Evolutionary conservation across 148 eudicot genomes (phyloP).

Genomic region (Chenopodium berlandieri): DNA sequence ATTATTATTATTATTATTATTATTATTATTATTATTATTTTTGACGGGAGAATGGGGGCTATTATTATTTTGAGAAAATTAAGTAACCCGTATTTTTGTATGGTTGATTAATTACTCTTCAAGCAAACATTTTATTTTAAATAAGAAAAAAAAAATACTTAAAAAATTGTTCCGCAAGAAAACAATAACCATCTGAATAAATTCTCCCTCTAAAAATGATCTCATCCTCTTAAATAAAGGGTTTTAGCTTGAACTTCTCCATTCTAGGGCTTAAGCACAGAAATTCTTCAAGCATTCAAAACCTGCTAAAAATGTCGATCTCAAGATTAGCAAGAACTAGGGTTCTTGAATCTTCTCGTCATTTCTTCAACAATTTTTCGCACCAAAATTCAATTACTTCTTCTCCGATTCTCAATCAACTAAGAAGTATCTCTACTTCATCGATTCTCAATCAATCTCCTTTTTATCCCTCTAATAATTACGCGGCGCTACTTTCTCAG

Average conservation of each 20-base stretch:
- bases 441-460: constrained; percentile 17
- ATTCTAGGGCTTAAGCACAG: constrained; percentile 10
- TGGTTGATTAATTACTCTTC: too few species aligned
- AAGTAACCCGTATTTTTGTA: too few species aligned
- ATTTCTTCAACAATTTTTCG: neutral
- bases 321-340: constrained; percentile 1
- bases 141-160: too few species aligned
- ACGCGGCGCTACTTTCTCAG: constrained; percentile 24
- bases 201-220: too few species aligned
- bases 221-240: neutral
- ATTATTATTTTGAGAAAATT: too few species aligned
- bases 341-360: neutral
- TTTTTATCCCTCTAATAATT: constrained; percentile 4
- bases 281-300: neutral
- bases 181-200: too few species aligned
- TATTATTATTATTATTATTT: too few species aligned
- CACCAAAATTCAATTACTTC: neutral
- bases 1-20: too few species aligned
- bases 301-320: constrained; percentile 20
- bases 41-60: too few species aligned
- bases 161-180: too few species aligned
- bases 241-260: neutral
- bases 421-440: neutral
- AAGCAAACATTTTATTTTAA: too few species aligned
- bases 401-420: neutral